A percentile compares a stretch with the other conserved stretches of the same genome.
phyloP scores from a whole-genome alignment of 257 asterid genomes.

The Solanum neorickii region DNA sequence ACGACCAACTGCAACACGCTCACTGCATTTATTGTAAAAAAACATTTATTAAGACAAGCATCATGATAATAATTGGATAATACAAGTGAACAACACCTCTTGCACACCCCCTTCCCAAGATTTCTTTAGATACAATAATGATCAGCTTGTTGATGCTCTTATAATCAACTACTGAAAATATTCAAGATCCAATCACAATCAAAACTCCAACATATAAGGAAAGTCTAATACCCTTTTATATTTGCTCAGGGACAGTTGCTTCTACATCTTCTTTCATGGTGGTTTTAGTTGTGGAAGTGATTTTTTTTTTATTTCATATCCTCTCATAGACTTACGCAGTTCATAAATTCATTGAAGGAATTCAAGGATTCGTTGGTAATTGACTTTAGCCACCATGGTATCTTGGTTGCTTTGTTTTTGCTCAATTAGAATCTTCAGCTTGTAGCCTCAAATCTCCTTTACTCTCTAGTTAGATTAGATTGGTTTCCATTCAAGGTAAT shows the following conservation, averaged over 20 bases:
- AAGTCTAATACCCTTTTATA: neutral
- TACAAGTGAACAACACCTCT: neutral
- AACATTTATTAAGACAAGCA: neutral
- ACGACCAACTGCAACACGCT: constrained; percentile 92
- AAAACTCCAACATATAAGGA: neutral
- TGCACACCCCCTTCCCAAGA: neutral
- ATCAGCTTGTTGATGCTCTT: neutral
- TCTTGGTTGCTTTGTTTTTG: neutral
- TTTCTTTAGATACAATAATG: neutral
- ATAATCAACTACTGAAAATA: neutral
- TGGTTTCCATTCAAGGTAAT: neutral
- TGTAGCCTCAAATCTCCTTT: neutral
- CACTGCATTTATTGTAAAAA: constrained; percentile 36
- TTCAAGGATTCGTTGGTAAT: neutral
- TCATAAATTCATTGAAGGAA: neutral
- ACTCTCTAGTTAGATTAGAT: neutral
- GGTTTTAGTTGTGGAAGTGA: neutral
- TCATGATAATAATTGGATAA: neutral
- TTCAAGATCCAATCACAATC: neutral
- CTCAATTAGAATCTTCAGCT: neutral
- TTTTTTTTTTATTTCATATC: neutral
- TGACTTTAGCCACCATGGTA: neutral
- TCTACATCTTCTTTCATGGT: neutral
- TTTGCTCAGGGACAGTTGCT: neutral
- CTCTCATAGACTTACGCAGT: neutral